These are phyloP conservation scores for Suillus plorans DNA, from an alignment of 768 basidiomycete genomes.

Conservation along the genomic window DNA sequence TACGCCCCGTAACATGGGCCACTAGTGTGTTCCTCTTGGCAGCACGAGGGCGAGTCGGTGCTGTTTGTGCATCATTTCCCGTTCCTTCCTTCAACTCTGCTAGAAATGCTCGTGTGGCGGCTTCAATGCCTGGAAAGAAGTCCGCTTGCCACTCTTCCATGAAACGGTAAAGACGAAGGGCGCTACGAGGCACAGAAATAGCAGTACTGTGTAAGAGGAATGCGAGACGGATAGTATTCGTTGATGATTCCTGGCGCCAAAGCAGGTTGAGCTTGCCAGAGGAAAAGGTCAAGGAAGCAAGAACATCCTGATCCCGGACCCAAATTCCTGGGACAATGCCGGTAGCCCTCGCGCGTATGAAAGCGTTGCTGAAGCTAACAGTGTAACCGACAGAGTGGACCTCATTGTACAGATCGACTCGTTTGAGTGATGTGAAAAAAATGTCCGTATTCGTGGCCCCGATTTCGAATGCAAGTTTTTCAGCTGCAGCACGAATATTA, in stretches of 20 bases:
- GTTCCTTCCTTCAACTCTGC: conserved; percentile 49
- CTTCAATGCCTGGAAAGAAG: conserved; percentile 73
- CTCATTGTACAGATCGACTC: conserved; percentile 3
- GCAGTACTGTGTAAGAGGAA: conserved; percentile 46
- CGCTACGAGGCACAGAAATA: conserved; percentile 76
- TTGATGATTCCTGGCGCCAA: conserved; percentile 44
- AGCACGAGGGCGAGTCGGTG: conserved; percentile 27
- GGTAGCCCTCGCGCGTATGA: conserved; percentile 57
- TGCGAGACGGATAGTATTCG: conserved; percentile 41
- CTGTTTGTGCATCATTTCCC: conserved; percentile 37
- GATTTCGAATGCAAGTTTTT: conserved; percentile 67
- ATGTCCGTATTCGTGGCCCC: conserved; percentile 42
- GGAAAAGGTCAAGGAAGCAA: conserved; percentile 59
- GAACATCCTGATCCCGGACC: conserved; percentile 48
- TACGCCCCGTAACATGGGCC: conserved; percentile 52
- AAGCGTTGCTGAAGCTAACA: conserved; percentile 38
- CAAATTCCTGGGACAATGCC: conserved; percentile 37
- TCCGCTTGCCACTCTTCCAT: conserved; percentile 81
- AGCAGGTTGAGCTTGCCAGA: conserved; percentile 47
- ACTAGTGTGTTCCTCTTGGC: conserved; percentile 15
- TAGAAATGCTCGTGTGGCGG: conserved; percentile 61
- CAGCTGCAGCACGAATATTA: conserved; percentile 63
- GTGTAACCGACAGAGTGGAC: background rate
- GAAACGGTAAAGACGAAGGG: conserved; percentile 74
- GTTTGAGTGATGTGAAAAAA: conserved; percentile 35